A percentile compares a stretch with the other conserved stretches of the same genome.
Evolutionary conservation across 352 stramenopile genomes (phyloP).

Genomic region (Stramenopiles sp.): DNA sequence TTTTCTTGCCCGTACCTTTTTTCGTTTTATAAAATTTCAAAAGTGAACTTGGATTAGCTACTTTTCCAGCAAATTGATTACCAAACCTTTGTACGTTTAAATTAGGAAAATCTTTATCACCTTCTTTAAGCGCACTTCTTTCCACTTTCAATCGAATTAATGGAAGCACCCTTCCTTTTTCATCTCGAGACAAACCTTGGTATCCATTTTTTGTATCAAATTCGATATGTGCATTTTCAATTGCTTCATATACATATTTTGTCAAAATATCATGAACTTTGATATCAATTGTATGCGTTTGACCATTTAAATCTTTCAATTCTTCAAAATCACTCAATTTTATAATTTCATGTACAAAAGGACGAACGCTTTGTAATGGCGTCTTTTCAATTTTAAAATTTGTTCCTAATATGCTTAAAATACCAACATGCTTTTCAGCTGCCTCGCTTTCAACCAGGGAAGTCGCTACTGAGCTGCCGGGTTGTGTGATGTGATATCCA

Average conservation of each 20-base stretch:
- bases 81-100: slow-evolving; percentile 63
- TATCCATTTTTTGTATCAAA: neutral
- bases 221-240: slow-evolving; percentile 29
- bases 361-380: slow-evolving; percentile 62
- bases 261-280: slow-evolving; percentile 38
- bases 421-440: slow-evolving; percentile 46
- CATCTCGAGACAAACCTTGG: neutral
- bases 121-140: slow-evolving; percentile 27
- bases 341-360: slow-evolving; percentile 76
- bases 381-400: slow-evolving; percentile 63
- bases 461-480: slow-evolving; percentile 83
- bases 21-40: slow-evolving; percentile 49
- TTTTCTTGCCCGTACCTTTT: slow-evolving; percentile 24
- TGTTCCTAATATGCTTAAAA: slow-evolving; percentile 60
- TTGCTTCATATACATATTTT: slow-evolving; percentile 35
- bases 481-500: slow-evolving; percentile 76
- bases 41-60: slow-evolving; percentile 63
- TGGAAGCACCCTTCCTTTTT: slow-evolving; percentile 25
- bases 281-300: slow-evolving; percentile 57
- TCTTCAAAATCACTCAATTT: slow-evolving; percentile 50
- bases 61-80: slow-evolving; percentile 46
- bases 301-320: neutral
- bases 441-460: slow-evolving; percentile 66
- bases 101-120: slow-evolving; percentile 31
- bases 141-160: slow-evolving; percentile 59